Evolutionary conservation across 352 stramenopile genomes (phyloP).

Genomic region (Phytophthora ohioensis): DNA sequence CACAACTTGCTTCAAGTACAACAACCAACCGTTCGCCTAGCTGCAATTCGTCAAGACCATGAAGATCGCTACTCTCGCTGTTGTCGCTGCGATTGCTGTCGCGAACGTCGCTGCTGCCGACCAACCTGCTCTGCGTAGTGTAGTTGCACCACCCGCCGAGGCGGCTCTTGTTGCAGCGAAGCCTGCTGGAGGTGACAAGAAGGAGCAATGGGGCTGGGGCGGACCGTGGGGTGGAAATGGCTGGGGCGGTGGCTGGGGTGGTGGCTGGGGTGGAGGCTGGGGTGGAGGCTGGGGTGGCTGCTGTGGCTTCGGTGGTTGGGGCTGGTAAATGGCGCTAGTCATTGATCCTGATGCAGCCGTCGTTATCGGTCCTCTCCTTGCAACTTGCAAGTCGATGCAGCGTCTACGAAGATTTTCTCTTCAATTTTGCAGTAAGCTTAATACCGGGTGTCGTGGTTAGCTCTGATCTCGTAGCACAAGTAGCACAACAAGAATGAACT

Average conservation of each 20-base stretch:
- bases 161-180: not conserved
- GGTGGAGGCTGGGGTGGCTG: slow-evolving; percentile 6
- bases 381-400: too few relatives aligned
- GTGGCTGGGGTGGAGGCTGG: slow-evolving; percentile 14
- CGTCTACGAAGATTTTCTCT: too few relatives aligned
- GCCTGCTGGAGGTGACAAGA: slow-evolving; percentile 4
- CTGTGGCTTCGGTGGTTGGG: too few relatives aligned
- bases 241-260: slow-evolving; percentile 15
- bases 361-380: too few relatives aligned
- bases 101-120: slow-evolving; percentile 29
- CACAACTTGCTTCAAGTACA: not conserved
- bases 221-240: slow-evolving; percentile 10
- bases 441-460: too few relatives aligned
- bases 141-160: not conserved
- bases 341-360: too few relatives aligned
- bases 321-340: not conserved
- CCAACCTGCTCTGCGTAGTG: slow-evolving; percentile 20
- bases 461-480: too few relatives aligned
- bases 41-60: slow-evolving; percentile 11
- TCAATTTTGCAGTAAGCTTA: too few relatives aligned
- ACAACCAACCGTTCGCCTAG: not conserved
- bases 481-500: too few relatives aligned
- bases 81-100: slow-evolving; percentile 19
- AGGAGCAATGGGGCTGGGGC: slow-evolving; percentile 23
- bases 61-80: slow-evolving; percentile 24